Evolutionary conservation across 1,139 yeast species (phyloP), one percentile per base, ranked within the genome.

Genomic region (Yamadazyma diospyri): DNA sequence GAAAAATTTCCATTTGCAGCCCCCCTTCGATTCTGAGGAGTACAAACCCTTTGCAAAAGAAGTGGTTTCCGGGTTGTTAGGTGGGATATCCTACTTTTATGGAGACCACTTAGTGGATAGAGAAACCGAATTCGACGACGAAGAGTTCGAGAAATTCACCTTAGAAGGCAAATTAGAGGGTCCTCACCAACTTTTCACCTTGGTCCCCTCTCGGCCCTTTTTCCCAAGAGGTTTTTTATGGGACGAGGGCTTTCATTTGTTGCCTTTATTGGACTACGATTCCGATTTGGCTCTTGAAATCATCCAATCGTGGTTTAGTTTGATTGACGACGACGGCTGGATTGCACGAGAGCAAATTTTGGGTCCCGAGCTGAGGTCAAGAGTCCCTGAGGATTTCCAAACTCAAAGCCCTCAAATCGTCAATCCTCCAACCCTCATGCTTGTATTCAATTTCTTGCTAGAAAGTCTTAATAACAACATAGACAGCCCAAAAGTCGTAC

Each of bases 141-240:
- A 77, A 12, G 69, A 75, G 2, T 78, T 77, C 53, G 77, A 73
- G 39, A 74, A 74, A 12, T 69, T 73, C 16, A 62, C 71, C 15
- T 65, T 82, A 15, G 53, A 44, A 10, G 83, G 88, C 0, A 41
- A 53, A 16, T 52, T 59, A 4, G 92, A 82, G 49, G 87, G 86
- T 0, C 88, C 89, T 1, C 56, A 64, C 43, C 86, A 81, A 43
- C 59, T 94, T 23, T 85, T 88, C 47, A 76, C 94, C 0, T 68
- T 87, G 27, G 94, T 88, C 19, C 98, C 98, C 2, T 86, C 96
- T 30, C 71, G 98, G 36, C 88, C 96, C 0, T 86, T 86, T 50
- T 92, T 92, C 59, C 97, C 98, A 6, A 72, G 98, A 42, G 99
- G 99, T 0, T 92, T 92, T 51, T 86, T 86, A 51, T 92, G 99